Conservation (phyloP, 345 rosid genomes). For the Syzygium aqueum region DNA sequence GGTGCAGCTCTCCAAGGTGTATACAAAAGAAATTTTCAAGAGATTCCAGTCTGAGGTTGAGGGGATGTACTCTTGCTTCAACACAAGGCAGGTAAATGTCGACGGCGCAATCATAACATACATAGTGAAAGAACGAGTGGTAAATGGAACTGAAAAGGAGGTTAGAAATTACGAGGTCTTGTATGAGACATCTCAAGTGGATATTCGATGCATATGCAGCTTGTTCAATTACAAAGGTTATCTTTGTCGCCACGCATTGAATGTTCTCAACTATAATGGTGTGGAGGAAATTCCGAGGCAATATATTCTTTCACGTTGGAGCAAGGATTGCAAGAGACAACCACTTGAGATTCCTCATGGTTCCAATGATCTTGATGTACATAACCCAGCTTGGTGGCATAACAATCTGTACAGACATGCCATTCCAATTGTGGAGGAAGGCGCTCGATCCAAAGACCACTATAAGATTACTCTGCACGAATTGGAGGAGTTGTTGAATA, state of each 20-base stretch:
- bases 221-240: constrained; percentile 48
- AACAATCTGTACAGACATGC: constrained; percentile 16
- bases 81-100: constrained; percentile 32
- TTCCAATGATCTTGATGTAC: constrained; percentile 11
- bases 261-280: constrained; percentile 23
- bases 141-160: constrained; percentile 28
- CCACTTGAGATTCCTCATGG: constrained; percentile 6
- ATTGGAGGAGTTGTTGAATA: constrained; percentile 31
- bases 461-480: constrained; percentile 32
- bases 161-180: constrained; percentile 35
- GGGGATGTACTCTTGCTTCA: constrained; percentile 31
- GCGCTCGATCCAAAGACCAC: constrained; percentile 21
- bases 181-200: constrained; percentile 30
- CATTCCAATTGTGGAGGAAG: constrained; percentile 26
- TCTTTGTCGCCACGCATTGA: constrained; percentile 48
- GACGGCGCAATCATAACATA: constrained; percentile 32
- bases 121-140: constrained; percentile 39
- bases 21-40: constrained; percentile 29
- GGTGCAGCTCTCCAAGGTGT: constrained; percentile 35
- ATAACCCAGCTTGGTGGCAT: constrained; percentile 20
- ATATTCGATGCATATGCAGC: constrained; percentile 53
- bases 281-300: constrained; percentile 35
- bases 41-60: constrained; percentile 48
- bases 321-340: constrained; percentile 26
- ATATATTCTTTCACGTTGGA: constrained; percentile 33